Evolutionary conservation across 2,329 filamentous ascomycete genomes (phyloP).

Genomic region (Microdochium bolleyi): DNA sequence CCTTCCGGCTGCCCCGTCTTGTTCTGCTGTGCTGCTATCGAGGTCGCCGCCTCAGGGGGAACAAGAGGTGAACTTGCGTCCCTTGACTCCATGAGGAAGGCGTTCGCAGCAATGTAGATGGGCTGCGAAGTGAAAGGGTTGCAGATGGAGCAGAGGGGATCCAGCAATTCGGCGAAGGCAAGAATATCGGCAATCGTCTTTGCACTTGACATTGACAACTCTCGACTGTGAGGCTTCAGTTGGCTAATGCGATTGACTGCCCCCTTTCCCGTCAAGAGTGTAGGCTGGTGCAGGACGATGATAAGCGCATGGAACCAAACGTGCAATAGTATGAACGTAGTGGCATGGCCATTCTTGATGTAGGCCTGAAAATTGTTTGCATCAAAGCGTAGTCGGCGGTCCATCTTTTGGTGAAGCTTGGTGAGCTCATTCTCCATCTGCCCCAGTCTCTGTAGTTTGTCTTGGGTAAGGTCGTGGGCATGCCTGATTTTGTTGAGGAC

Average conservation of each 20-base stretch:
- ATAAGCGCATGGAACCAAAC: conserved; percentile 87
- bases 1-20: conserved; percentile 8
- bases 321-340: conserved; percentile 79
- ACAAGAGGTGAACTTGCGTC: conserved; percentile 60
- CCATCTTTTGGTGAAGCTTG: conserved; percentile 62
- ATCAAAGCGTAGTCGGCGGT: conserved; percentile 71
- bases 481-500: conserved; percentile 74
- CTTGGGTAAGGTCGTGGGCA: conserved; percentile 64
- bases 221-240: conserved; percentile 71
- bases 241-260: conserved; percentile 53
- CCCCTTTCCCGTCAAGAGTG: conserved; percentile 70
- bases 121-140: conserved; percentile 88
- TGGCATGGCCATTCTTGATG: conserved; percentile 71
- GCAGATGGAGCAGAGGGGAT: conserved; percentile 77
- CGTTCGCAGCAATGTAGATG: conserved; percentile 85
- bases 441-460: conserved; percentile 63
- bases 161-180: conserved; percentile 77
- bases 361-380: conserved; percentile 82
- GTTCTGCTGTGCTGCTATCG: conserved; percentile 5
- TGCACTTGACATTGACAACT: conserved; percentile 78
- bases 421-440: conserved; percentile 79
- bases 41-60: conserved; percentile 34
- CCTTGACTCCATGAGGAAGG: conserved; percentile 77
- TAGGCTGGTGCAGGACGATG: conserved; percentile 78
- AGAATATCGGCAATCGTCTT: conserved; percentile 89